These are phyloP conservation scores for Davidsoniella virescens DNA, from an alignment of 2,329 filamentous ascomycete species.

Conservation along the genomic window DNA sequence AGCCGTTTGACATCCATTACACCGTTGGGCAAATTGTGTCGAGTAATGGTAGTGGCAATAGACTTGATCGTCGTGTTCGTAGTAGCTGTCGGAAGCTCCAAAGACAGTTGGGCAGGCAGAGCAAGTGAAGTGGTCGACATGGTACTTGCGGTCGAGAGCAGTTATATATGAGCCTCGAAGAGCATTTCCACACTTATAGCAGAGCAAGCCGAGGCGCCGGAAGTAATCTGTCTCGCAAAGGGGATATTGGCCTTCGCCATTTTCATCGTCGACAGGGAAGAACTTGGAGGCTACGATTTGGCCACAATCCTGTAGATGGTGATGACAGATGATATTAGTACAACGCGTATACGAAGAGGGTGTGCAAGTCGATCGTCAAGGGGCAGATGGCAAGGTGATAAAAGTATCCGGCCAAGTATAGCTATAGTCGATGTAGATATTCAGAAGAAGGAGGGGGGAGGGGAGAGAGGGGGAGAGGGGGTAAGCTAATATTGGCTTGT, in stretches of 20 bases:
- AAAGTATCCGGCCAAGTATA: no score
- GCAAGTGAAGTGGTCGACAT: slow-evolving; percentile 98
- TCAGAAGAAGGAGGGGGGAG: slow-evolving; percentile 3
- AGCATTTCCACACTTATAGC: slow-evolving; percentile 80
- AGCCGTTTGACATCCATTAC: slow-evolving; percentile 90
- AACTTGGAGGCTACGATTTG: slow-evolving; percentile 98
- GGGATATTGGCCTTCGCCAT: slow-evolving; percentile 74
- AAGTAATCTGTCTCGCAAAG: slow-evolving; percentile 98
- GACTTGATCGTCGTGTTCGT: slow-evolving; percentile 90
- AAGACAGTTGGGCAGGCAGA: slow-evolving; percentile 96
- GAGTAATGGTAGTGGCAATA: slow-evolving; percentile 99
- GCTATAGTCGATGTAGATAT: no score
- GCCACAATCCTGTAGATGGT: slow-evolving; percentile 60
- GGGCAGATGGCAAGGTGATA: background rate
- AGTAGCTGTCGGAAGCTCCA: slow-evolving; percentile 94
- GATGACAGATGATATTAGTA: slow-evolving; percentile 8
- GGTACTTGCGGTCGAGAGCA: slow-evolving; percentile 91
- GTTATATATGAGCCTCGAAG: slow-evolving; percentile 96
- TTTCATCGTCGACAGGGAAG: slow-evolving; percentile 87
- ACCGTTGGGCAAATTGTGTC: slow-evolving; percentile 88
- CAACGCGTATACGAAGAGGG: background rate
- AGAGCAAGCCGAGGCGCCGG: slow-evolving; percentile 74
- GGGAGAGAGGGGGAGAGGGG: slow-evolving; percentile 9
- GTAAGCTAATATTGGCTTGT: slow-evolving; percentile 6
- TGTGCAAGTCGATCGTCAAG: background rate